Evolutionary conservation across 352 stramenopile genomes (phyloP).

Genomic region (Phytophthora ramorum): DNA sequence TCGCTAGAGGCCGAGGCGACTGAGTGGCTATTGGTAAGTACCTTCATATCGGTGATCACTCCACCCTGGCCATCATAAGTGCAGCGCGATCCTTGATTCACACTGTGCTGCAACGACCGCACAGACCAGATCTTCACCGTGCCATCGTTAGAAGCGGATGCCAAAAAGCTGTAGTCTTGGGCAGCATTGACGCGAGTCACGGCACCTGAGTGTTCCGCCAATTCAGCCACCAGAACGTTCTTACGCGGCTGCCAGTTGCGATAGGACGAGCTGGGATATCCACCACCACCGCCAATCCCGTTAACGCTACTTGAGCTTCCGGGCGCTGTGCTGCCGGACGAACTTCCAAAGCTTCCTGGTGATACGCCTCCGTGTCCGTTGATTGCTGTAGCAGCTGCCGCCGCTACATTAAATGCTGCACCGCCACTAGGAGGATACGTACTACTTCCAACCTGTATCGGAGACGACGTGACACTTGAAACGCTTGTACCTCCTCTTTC

Average conservation of each 20-base stretch:
- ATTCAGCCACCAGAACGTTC: constrained; percentile 82
- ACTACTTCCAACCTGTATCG: constrained; percentile 31
- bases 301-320: constrained; percentile 41
- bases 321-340: constrained; percentile 16
- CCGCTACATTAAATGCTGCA: constrained; percentile 32
- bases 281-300: constrained; percentile 30
- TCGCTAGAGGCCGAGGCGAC: constrained; percentile 92
- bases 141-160: constrained; percentile 95
- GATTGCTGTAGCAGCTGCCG: constrained; percentile 40
- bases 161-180: constrained; percentile 96
- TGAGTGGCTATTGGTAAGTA: constrained; percentile 97
- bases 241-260: constrained; percentile 87
- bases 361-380: constrained; percentile 38
- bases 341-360: constrained; percentile 37
- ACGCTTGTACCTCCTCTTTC: constrained; percentile 39
- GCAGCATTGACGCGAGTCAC: constrained; percentile 94
- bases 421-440: constrained; percentile 40
- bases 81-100: constrained; percentile 92
- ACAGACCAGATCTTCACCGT: constrained; percentile 97
- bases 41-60: constrained; percentile 94
- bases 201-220: constrained; percentile 93
- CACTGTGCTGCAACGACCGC: constrained; percentile 92
- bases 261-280: constrained; percentile 59
- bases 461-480: constrained; percentile 33
- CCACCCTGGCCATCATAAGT: constrained; percentile 94